These are phyloP conservation scores for Saccharomycopsis fermentans DNA, from an alignment of 805 yeast species.

Conservation along the genomic window DNA sequence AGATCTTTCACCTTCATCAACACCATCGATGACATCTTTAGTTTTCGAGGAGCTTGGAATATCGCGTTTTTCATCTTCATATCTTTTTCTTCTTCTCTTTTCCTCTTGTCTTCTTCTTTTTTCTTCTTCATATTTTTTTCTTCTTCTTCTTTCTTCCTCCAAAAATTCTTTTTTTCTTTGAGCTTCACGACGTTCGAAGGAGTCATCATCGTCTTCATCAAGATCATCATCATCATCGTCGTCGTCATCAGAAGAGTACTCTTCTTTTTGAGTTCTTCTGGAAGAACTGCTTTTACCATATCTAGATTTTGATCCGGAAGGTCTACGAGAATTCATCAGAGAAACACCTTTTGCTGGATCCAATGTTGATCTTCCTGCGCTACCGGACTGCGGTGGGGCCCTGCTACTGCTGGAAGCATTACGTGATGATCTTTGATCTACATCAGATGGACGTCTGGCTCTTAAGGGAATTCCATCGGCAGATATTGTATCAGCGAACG, in stretches of 20 bases:
- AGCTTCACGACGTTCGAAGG: constrained; percentile 2
- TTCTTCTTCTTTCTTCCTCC: constrained; percentile 4
- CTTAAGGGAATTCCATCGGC: constrained; percentile 4
- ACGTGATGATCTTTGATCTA: not conserved
- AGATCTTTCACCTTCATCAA: constrained; percentile 11
- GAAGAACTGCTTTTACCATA: not conserved
- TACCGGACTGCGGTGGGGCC: not conserved
- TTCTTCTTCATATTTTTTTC: constrained; percentile 3
- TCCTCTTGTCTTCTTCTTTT: constrained; percentile 5
- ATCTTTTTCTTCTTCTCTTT: constrained; percentile 6
- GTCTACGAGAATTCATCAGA: not conserved
- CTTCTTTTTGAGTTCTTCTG: not conserved
- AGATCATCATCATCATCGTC: not conserved
- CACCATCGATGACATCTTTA: constrained; percentile 6
- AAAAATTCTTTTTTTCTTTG: constrained; percentile 6
- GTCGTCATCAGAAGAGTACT: not conserved
- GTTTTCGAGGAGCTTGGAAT: not conserved
- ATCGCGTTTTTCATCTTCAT: constrained; percentile 5
- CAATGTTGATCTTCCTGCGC: not conserved
- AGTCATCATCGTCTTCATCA: constrained; percentile 1
- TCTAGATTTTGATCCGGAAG: not conserved
- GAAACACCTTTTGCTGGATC: constrained; percentile 3
- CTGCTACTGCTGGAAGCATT: not conserved
- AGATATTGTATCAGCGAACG: constrained; percentile 16
- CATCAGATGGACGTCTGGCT: not conserved